A percentile compares a stretch with the other conserved stretches of the same genome.
These are phyloP conservation scores for Corrigiola litoralis DNA, from an alignment of 179 eudicot species.

Conservation along the genomic window DNA sequence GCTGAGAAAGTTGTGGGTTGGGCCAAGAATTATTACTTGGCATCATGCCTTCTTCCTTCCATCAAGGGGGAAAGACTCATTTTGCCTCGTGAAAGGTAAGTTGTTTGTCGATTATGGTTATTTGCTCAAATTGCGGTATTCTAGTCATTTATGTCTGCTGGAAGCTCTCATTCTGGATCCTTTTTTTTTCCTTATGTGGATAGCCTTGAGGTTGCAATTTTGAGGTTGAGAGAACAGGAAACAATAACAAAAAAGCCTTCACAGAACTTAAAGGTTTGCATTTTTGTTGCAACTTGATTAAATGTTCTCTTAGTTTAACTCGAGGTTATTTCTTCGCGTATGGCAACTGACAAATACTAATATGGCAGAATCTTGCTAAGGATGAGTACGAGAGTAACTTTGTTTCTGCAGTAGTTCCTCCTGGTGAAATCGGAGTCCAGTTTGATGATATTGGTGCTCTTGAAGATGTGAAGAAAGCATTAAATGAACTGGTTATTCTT, in stretches of 20 bases:
- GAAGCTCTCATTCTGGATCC: not conserved
- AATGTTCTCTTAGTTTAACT: not conserved
- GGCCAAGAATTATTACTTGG: conserved; percentile 89
- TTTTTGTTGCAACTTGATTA: not conserved
- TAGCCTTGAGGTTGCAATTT: conserved; percentile 83
- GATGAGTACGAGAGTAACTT: conserved; percentile 98
- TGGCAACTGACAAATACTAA: not conserved
- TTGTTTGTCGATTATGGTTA: not conserved
- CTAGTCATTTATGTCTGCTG: not conserved
- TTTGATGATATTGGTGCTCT: conserved; percentile 98
- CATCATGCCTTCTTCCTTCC: conserved; percentile 64
- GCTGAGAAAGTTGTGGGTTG: conserved; percentile 97
- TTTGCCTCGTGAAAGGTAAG: conserved; percentile 77
- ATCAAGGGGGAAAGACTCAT: conserved; percentile 61
- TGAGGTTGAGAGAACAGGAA: conserved; percentile 82
- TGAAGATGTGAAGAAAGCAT: conserved; percentile 91
- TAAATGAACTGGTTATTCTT: conserved; percentile 94
- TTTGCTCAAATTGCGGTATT: not conserved
- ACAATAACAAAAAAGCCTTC: conserved; percentile 64
- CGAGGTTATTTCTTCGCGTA: not conserved
- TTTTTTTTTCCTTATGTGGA: conserved; percentile 6
- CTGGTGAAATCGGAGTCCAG: conserved; percentile 86
- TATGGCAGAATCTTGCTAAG: conserved; percentile 88
- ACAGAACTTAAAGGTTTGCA: conserved; percentile 71
- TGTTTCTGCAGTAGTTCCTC: conserved; percentile 91